Evolutionary conservation across 371 early-diverging fungal species (phyloP).

Genomic region (Paraphysoderma sedebokerense): DNA sequence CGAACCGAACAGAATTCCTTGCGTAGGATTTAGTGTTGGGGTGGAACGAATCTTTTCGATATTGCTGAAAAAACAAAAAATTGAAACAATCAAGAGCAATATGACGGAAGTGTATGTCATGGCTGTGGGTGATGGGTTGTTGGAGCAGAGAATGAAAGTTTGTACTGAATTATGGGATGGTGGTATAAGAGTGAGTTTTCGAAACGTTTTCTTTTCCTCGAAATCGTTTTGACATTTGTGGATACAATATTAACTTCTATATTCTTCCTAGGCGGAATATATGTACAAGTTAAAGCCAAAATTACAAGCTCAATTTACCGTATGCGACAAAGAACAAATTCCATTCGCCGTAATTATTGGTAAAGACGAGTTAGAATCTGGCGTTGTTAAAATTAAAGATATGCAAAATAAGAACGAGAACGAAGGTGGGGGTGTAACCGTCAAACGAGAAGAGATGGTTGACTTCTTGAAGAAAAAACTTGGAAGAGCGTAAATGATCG

Average conservation of each 20-base stretch:
- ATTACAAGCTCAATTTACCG: conserved; percentile 57
- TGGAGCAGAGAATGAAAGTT: conserved; percentile 83
- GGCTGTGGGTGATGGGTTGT: conserved; percentile 63
- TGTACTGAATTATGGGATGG: conserved; percentile 75
- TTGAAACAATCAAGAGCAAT: conserved; percentile 52
- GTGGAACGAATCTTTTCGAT: conserved; percentile 94
- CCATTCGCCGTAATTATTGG: conserved; percentile 82
- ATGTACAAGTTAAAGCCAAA: conserved; percentile 85
- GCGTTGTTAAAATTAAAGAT: conserved; percentile 70
- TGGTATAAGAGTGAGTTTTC: conserved; percentile 41
- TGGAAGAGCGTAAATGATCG: not conserved
- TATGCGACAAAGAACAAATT: conserved; percentile 68
- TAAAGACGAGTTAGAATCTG: conserved; percentile 55
- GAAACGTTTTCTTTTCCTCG: not conserved
- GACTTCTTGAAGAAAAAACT: conserved; percentile 36
- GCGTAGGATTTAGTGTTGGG: conserved; percentile 96
- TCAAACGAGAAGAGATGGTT: conserved; percentile 43
- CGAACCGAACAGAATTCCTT: conserved; percentile 66
- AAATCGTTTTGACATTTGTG: too few relatives aligned
- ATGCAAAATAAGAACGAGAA: conserved; percentile 43
- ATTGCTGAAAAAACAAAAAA: conserved; percentile 40
- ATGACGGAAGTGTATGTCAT: conserved; percentile 79
- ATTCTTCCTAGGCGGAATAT: conserved; percentile 67
- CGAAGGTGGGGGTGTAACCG: conserved; percentile 33
- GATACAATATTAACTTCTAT: too few relatives aligned